Evolutionary conservation across 768 basidiomycete species (phyloP).

Genomic region (Lactarius sanguifluus): DNA sequence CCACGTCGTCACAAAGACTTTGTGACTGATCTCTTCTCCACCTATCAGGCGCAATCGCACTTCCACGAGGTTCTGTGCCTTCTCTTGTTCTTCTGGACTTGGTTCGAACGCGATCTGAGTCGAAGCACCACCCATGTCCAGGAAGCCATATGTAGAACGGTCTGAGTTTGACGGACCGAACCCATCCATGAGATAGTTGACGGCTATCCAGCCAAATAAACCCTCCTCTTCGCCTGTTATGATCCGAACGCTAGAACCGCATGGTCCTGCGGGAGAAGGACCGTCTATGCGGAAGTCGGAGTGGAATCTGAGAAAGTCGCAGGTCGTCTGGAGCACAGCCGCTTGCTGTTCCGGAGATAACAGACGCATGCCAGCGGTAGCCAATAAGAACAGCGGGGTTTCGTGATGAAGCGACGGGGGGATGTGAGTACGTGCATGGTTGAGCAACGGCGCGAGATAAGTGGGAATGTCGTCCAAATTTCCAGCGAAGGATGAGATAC

Average conservation of each 20-base stretch:
- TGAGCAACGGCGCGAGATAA: conserved; percentile 81
- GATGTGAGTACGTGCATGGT: conserved; percentile 77
- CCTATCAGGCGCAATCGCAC: conserved; percentile 79
- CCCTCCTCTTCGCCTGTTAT: conserved; percentile 99
- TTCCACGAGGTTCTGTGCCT: conserved; percentile 66
- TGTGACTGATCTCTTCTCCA: conserved; percentile 85
- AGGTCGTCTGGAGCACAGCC: conserved; percentile 71
- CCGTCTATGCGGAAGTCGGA: conserved; percentile 77
- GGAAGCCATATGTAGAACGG: conserved; percentile 90
- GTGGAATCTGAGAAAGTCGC: conserved; percentile 68
- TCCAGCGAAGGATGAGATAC: conserved; percentile 79
- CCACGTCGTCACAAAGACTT: conserved; percentile 98
- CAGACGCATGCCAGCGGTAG: conserved; percentile 97
- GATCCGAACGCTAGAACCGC: conserved; percentile 89
- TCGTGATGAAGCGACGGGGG: conserved; percentile 81
- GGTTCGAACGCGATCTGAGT: conserved; percentile 99
- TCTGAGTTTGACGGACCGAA: conserved; percentile 59
- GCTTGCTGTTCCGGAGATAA: conserved; percentile 67
- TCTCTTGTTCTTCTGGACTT: conserved; percentile 49
- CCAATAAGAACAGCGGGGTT: conserved; percentile 91
- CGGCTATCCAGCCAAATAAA: conserved; percentile 97
- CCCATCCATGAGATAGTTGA: conserved; percentile 98
- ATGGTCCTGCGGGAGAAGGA: conserved; percentile 69
- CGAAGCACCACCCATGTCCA: conserved; percentile 99
- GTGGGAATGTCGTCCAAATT: conserved; percentile 65